Evolutionary conservation across 306 rosid species (phyloP).

Genomic region (Dryas alaskensis): DNA sequence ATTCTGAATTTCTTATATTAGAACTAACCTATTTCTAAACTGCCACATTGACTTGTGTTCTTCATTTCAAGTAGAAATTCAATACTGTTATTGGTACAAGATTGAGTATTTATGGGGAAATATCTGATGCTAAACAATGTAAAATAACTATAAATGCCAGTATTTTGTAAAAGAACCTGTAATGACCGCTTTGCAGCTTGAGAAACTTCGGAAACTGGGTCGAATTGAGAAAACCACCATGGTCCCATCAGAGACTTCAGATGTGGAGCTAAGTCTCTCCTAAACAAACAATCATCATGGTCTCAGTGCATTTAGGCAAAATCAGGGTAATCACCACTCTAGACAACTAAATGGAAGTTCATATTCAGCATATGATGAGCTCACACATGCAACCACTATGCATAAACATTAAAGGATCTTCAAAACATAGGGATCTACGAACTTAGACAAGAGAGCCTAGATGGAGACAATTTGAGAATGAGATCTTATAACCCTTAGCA

Average conservation of each 20-base stretch:
- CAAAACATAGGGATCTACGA: background rate
- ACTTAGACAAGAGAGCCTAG: background rate
- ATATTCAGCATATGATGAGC: slow-evolving; percentile 1
- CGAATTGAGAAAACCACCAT: slow-evolving; percentile 99
- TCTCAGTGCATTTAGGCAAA: slow-evolving; percentile 11
- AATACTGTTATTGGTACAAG: background rate
- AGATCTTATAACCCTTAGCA: background rate
- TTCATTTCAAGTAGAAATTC: background rate
- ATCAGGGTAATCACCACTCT: background rate
- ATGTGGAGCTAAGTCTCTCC: slow-evolving; percentile 94
- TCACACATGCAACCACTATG: slow-evolving; percentile 7
- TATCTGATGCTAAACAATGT: background rate
- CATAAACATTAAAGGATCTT: background rate
- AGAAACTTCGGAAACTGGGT: slow-evolving; percentile 83
- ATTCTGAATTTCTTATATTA: background rate
- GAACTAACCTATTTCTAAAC: background rate
- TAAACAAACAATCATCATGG: slow-evolving; percentile 31
- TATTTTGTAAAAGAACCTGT: slow-evolving; percentile 51
- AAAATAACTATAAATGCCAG: background rate
- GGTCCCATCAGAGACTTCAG: slow-evolving; percentile 96
- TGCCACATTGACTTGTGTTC: background rate
- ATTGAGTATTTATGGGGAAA: background rate
- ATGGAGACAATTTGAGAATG: background rate
- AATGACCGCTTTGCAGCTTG: slow-evolving; percentile 89
- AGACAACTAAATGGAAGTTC: background rate